Evolutionary conservation across 257 asterid species (phyloP), one percentile per base, ranked within the genome.

Genomic region (Capsicum pubescens): DNA sequence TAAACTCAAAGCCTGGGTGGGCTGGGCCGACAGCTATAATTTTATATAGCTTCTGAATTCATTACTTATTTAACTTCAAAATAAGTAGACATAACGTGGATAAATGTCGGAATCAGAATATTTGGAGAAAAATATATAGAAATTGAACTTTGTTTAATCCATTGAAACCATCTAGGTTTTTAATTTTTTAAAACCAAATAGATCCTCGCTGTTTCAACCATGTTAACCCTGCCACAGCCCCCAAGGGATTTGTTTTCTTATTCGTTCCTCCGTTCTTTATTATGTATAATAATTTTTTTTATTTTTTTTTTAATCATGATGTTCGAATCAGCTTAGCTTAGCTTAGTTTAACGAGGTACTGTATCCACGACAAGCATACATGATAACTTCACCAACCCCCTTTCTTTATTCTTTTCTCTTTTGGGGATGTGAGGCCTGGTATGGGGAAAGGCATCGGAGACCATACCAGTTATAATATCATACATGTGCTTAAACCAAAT

Each of bases 401-500:
- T 50, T 13, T 50, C 7, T 72, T 11, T 74, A 7, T 52, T 11
- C 9, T 16, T 50, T 50, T 12, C 61, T 58, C 39, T 50, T 74
- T 21, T 21, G 44, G 59, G 44, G 81, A 54, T 10, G 60, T 5
- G n/a, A 50, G n/a, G n/a, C 61, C 0, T 1, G 48, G 42, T 54
- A 50, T 50, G 80, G 80, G 81, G 13, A 36, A 76, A 76, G 48
- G 64, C 48, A 13, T 50, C 21, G 26, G 48, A 52, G 81, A 76
- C 81, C 48, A 52, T 52, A 21, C 44, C 81, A 76, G 15, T 76
- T 21, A 13, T 76, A 61, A 50, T 13, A 50, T 48, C 80, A 48
- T 19, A 48, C 17, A 11, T 36, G 15, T 69, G 52, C 77, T 69
- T 39, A 48, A 72, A 72, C 59, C n/a, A 26, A 1, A 26, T 26